Evolutionary conservation across 2,329 filamentous ascomycete species (phyloP).

Genomic region (Chrysosporium keratinophilum): DNA sequence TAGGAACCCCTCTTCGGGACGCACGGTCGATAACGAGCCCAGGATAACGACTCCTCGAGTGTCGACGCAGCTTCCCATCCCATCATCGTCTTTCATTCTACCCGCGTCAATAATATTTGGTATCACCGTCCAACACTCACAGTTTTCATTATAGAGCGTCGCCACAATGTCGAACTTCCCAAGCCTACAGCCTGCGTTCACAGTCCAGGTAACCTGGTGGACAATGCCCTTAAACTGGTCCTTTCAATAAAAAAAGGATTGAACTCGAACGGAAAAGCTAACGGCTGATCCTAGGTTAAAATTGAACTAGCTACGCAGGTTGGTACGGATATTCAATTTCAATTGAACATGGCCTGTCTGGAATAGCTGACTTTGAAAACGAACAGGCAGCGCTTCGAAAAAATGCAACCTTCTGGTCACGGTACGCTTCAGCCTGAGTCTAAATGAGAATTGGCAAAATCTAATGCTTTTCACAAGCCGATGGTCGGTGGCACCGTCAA

Average conservation of each 20-base stretch:
- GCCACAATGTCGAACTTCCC: conserved; percentile 30
- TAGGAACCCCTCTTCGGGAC: neutral
- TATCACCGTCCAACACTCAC: neutral
- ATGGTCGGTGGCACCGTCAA: conserved; percentile 31
- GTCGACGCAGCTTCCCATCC: too few relatives aligned
- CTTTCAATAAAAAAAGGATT: too few relatives aligned
- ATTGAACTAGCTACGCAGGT: conserved; percentile 25
- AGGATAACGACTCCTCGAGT: too few relatives aligned
- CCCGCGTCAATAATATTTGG: too few relatives aligned
- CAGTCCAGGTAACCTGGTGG: conserved; percentile 24
- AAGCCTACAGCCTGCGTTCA: conserved; percentile 33
- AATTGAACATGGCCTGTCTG: conserved; percentile 1
- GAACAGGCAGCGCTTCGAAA: conserved; percentile 29
- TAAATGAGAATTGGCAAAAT: neutral
- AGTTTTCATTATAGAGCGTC: neutral
- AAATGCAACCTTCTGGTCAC: conserved; percentile 30
- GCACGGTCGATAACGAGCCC: too few relatives aligned
- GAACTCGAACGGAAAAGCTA: neutral
- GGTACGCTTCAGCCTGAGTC: conserved; percentile 16
- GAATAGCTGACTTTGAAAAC: neutral
- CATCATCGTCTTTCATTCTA: too few relatives aligned
- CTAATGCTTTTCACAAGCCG: conserved; percentile 22
- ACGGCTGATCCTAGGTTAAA: conserved; percentile 21
- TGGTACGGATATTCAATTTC: conserved; percentile 23
- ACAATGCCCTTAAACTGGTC: neutral